phyloP scores from a whole-genome alignment of 2,329 filamentous ascomycete genomes.

The Fusarium veterinarium region DNA sequence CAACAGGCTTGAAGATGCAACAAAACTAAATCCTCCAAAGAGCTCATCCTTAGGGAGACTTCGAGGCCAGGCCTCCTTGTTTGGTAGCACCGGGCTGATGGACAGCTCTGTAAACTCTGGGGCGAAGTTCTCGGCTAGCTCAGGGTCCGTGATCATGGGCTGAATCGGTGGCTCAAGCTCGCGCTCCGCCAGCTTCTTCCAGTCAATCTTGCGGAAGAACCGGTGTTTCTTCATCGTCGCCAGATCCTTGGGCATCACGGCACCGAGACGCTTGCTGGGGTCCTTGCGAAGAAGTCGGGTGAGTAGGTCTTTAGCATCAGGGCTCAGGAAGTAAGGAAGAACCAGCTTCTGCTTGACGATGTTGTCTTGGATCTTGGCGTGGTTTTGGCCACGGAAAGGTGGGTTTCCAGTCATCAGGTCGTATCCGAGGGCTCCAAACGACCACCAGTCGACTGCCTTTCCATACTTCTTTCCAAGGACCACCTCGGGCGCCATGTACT shows the following conservation, averaged over 20 bases:
- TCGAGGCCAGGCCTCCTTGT: constrained; percentile 56
- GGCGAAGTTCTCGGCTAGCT: constrained; percentile 95
- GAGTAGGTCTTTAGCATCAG: constrained; percentile 93
- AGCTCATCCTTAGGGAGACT: constrained; percentile 62
- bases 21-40: constrained; percentile 74
- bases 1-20: constrained; percentile 67
- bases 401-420: constrained; percentile 93
- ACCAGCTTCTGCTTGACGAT: constrained; percentile 92
- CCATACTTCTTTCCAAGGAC: constrained; percentile 90
- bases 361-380: constrained; percentile 94
- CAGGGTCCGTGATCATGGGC: constrained; percentile 94
- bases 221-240: constrained; percentile 88
- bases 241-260: constrained; percentile 89
- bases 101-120: constrained; percentile 90
- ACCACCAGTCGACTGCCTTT: constrained; percentile 98
- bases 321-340: constrained; percentile 89
- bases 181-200: constrained; percentile 84
- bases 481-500: constrained; percentile 99
- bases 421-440: constrained; percentile 89
- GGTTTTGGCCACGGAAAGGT: constrained; percentile 90
- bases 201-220: constrained; percentile 98
- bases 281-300: constrained; percentile 92
- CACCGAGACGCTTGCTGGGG: constrained; percentile 87
- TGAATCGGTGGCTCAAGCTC: constrained; percentile 90
- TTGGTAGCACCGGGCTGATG: constrained; percentile 76